Conservation (phyloP, 1,284 basidiomycete genomes). For the Cystobasidium pallidum region DNA sequence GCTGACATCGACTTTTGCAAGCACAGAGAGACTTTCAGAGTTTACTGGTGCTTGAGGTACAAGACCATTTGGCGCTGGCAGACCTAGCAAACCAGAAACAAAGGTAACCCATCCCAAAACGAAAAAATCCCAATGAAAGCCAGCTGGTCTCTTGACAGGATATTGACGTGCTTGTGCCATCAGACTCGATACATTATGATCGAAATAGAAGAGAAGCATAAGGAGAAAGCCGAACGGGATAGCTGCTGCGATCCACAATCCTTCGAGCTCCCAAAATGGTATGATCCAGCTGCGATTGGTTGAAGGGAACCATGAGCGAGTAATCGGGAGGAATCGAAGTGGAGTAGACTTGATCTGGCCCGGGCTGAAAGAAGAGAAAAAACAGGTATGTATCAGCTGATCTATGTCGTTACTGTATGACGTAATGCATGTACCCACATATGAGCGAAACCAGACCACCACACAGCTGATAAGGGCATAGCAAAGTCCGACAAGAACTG, state of each 20-base stretch:
- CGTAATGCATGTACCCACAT: conserved; percentile 51
- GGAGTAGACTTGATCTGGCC: conserved; percentile 50
- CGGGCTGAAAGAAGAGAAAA: conserved; percentile 43
- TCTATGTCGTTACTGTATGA: background rate
- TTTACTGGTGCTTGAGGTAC: conserved; percentile 97
- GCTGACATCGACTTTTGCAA: conserved; percentile 60
- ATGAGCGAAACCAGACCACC: conserved; percentile 59
- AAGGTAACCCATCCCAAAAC: conserved; percentile 89
- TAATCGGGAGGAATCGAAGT: conserved; percentile 50
- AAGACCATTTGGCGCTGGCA: conserved; percentile 91
- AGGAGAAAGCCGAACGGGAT: conserved; percentile 61
- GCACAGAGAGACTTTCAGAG: conserved; percentile 79
- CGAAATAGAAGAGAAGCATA: conserved; percentile 47
- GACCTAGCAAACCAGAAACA: conserved; percentile 82
- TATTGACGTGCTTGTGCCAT: conserved; percentile 93
- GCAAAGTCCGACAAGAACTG: conserved; percentile 57
- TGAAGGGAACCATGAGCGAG: conserved; percentile 47
- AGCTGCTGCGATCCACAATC: conserved; percentile 84
- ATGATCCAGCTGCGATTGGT: conserved; percentile 70
- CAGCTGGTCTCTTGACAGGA: conserved; percentile 86
- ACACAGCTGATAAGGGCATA: conserved; percentile 57
- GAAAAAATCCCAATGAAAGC: conserved; percentile 89
- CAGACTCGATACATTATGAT: conserved; percentile 65
- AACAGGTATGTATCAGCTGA: background rate
- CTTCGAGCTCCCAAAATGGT: conserved; percentile 84